Evolutionary conservation across 1,284 basidiomycete species (phyloP), one percentile per base, ranked within the genome.

Genomic region (Cutaneotrichosporon dermatis): DNA sequence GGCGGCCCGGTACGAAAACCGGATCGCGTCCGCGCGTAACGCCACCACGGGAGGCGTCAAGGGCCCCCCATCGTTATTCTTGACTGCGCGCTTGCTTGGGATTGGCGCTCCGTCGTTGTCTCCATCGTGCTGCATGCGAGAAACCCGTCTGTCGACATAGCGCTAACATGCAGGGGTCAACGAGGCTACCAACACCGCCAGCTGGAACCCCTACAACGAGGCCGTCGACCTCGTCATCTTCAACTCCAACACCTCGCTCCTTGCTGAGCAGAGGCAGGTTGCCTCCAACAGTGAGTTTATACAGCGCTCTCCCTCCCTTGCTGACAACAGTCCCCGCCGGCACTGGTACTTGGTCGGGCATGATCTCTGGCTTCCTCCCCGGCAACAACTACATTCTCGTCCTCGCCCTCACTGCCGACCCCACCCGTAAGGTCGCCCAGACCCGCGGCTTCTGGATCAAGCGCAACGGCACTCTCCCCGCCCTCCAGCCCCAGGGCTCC

Each of bases 311-410:
- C 25, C 25, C 25, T 25, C 25, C 25, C 25, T 25, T 25, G 25
- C 25, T 25, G 25, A 25, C 25, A 2, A 2, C 37, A 58, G 57
- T 61, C 48, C 48, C 55, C 16, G 59, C 55, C 33, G 59, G 74
- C 46, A 51, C 55, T 15, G 50, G 55, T 34, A 61, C 60, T 13
- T 72, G 70, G 58, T 54, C 36, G 11, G 70, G 70, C 46, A 44
- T 55, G 55, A 57, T 59, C 39, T 57, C 54, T 25, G 59, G 60
- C 33, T 59, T 63, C 40, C 59, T 58, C 51, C 61, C 61, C 33
- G 68, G 69, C 35, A 42, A 64, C 51, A 65, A 66, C 59, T 61
- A 61, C 59, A 57, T 61, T 41, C 48, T 61, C 48, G 52, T 57
- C 41, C 51, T 61, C 8, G 56, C 59, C 12, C 55, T 54, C n/a